Evolutionary conservation across 139 green algal genomes (phyloP).

Genomic region (Pleodorina starrii): DNA sequence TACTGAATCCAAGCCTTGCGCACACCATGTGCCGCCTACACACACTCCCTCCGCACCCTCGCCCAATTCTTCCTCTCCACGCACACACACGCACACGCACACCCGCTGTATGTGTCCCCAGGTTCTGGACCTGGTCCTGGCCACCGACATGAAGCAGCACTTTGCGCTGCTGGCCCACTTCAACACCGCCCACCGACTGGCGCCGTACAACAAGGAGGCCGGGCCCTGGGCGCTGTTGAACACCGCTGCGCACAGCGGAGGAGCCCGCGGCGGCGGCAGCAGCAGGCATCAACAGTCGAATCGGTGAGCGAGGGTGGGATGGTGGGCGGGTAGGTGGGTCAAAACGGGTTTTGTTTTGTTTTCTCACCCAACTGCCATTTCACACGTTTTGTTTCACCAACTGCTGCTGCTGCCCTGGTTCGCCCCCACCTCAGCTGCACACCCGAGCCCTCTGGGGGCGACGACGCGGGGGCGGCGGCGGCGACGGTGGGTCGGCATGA

Average conservation of each 20-base stretch:
- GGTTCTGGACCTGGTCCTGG: conserved; percentile 25
- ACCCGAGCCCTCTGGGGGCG: no score
- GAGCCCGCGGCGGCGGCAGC: background rate
- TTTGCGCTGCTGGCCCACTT: conserved; percentile 17
- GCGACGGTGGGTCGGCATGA: no score
- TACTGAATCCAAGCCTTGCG: no score
- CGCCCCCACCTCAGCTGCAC: background rate
- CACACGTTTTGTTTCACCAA: background rate
- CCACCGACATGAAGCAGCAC: conserved; percentile 42
- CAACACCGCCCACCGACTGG: conserved; percentile 10
- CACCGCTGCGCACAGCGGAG: no score
- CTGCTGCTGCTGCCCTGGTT: background rate
- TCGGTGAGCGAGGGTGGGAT: background rate
- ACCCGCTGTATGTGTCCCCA: no score
- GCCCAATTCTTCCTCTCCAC: no score
- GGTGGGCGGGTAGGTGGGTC: no score
- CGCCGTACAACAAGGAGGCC: conserved; percentile 6
- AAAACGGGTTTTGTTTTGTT: no score
- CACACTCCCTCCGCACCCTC: no score
- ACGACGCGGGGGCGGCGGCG: no score
- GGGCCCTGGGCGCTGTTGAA: background rate
- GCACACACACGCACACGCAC: no score
- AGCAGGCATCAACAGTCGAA: background rate
- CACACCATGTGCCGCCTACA: no score
- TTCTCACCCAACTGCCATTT: background rate